Conservation (phyloP, 2,329 filamentous ascomycete genomes). For the Sordariomycetes sp. region DNA sequence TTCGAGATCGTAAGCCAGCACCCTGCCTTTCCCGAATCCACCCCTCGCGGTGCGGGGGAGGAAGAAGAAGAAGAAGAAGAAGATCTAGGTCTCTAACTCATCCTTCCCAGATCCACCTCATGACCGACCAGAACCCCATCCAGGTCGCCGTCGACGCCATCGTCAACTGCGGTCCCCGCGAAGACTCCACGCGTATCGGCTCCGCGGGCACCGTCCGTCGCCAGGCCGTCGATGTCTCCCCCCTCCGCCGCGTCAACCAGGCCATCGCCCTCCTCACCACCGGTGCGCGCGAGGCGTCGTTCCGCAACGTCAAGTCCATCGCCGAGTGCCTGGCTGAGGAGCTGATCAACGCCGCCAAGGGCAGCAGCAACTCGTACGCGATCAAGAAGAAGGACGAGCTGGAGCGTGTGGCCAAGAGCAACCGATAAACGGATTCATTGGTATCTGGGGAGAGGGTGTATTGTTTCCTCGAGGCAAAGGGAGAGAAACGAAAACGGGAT, state of each 20-base stretch:
- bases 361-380: conserved; percentile 99
- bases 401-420: conserved; percentile 99
- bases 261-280: conserved; percentile 98
- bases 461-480: background rate
- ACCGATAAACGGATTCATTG: conserved; percentile 70
- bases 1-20: conserved; percentile 89
- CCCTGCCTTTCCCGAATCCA: background rate
- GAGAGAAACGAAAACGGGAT: background rate
- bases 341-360: conserved; percentile 99
- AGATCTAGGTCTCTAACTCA: background rate
- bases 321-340: conserved; percentile 99
- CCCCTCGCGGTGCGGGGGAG: no score
- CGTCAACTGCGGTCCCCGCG: conserved; percentile 99
- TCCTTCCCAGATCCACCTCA: conserved; percentile 84
- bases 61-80: conserved; percentile 5
- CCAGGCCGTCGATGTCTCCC: conserved; percentile 99
- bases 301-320: conserved; percentile 99
- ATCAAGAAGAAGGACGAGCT: conserved; percentile 99
- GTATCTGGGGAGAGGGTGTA: background rate
- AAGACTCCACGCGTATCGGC: conserved; percentile 99
- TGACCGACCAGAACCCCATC: conserved; percentile 99
- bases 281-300: conserved; percentile 94
- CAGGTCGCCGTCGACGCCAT: conserved; percentile 99
- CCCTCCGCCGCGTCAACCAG: conserved; percentile 99
- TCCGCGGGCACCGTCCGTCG: conserved; percentile 98